These are phyloP conservation scores for Leptographium procerum DNA, from an alignment of 2,329 filamentous ascomycete genomes.

Conservation along the genomic window DNA sequence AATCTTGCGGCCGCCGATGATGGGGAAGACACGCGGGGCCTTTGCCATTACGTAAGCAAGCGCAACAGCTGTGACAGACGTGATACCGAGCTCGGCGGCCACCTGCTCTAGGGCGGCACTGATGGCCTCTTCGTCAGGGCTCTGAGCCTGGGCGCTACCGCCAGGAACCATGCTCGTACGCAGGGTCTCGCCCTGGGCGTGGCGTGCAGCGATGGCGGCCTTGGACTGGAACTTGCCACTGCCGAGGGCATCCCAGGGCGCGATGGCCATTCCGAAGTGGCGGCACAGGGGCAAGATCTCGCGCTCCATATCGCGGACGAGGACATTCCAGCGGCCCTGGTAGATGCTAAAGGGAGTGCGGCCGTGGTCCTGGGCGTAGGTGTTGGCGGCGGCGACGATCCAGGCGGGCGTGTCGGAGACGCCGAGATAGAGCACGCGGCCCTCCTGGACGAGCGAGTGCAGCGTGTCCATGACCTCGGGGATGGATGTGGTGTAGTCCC, in stretches of 20 bases:
- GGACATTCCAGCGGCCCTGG: constrained; percentile 27
- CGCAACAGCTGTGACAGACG: constrained; percentile 45
- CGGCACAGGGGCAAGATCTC: constrained; percentile 31
- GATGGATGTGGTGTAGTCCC: constrained; percentile 30
- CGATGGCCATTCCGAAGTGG: constrained; percentile 37
- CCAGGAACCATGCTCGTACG: constrained; percentile 14
- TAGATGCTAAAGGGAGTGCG: constrained; percentile 27
- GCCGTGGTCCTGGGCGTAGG: constrained; percentile 23
- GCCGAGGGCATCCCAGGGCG: constrained; percentile 49
- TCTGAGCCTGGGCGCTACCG: constrained; percentile 17
- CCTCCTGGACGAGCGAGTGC: constrained; percentile 27
- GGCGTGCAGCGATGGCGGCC: constrained; percentile 19
- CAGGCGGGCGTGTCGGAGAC: constrained; percentile 28
- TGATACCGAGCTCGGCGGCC: constrained; percentile 42
- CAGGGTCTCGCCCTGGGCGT: constrained; percentile 25
- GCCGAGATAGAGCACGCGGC: constrained; percentile 31
- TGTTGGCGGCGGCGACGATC: constrained; percentile 28
- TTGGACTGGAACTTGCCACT: constrained; percentile 37
- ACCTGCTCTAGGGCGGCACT: constrained; percentile 49
- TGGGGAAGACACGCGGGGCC: constrained; percentile 39
- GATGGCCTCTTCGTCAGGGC: constrained; percentile 37
- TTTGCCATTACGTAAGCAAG: constrained; percentile 41
- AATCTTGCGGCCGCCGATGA: constrained; percentile 39
- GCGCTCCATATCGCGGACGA: constrained; percentile 23
- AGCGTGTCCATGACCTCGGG: constrained; percentile 31